Conservation (phyloP, 345 rosid species). For the Gossypium herbaceum region DNA sequence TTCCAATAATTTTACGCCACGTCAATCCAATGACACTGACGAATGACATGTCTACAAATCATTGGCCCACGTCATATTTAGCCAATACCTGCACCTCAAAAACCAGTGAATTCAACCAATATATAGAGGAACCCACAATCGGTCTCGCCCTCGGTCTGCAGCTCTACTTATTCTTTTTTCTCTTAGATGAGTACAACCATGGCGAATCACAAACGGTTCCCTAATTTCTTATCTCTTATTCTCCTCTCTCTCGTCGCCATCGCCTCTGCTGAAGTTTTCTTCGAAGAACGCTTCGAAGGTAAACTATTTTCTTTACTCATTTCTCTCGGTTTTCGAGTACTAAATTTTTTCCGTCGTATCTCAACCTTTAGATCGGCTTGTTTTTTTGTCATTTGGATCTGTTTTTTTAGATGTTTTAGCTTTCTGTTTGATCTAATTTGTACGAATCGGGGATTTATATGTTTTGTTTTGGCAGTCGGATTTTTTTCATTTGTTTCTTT, state of each 20-base stretch:
- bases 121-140: constrained; percentile 11
- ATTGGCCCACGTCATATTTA: constrained; percentile 17
- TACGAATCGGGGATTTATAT: constrained; percentile 3
- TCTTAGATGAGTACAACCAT: constrained; percentile 25
- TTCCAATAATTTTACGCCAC: constrained; percentile 38
- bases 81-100: constrained; percentile 8
- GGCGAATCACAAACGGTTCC: constrained; percentile 34
- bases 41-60: neutral
- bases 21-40: constrained; percentile 33
- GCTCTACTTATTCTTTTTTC: neutral
- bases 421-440: neutral
- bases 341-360: neutral
- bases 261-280: constrained; percentile 67
- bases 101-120: neutral
- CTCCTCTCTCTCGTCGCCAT: constrained; percentile 39
- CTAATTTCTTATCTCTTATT: constrained; percentile 28
- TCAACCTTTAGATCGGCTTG: constrained; percentile 12
- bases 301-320: constrained; percentile 12
- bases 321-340: neutral
- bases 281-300: constrained; percentile 96
- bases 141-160: neutral
- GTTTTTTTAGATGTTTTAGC: neutral
- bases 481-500: neutral
- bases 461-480: constrained; percentile 11
- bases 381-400: neutral